phyloP scores from a whole-genome alignment of 2,329 filamentous ascomycete genomes.

The Pestalotiopsis sp. region DNA sequence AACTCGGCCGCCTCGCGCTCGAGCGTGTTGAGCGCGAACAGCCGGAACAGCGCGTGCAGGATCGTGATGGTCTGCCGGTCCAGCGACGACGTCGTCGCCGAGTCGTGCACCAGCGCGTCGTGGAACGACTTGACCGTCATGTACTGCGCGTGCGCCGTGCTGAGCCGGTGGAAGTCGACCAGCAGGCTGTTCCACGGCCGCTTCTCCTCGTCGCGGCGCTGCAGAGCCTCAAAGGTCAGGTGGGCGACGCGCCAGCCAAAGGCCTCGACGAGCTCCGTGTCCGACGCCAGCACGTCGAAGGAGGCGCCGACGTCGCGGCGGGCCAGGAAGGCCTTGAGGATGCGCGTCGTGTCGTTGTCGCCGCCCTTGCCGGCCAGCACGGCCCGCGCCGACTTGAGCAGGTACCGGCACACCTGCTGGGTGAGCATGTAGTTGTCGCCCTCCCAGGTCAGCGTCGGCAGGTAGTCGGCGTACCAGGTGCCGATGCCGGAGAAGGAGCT shows the following conservation, averaged over 20 bases:
- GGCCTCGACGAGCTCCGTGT: slow-evolving; percentile 71
- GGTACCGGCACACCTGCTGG: slow-evolving; percentile 77
- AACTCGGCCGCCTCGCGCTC: slow-evolving; percentile 73
- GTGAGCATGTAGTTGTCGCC: slow-evolving; percentile 85
- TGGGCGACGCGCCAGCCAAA: slow-evolving; percentile 77
- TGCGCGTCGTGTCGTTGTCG: slow-evolving; percentile 68
- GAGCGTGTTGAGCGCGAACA: slow-evolving; percentile 69
- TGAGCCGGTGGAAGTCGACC: slow-evolving; percentile 78
- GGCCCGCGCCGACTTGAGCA: slow-evolving; percentile 74
- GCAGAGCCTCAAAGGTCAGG: slow-evolving; percentile 75
- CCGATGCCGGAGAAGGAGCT: slow-evolving; percentile 77
- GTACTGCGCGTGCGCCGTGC: slow-evolving; percentile 76
- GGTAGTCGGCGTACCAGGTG: slow-evolving; percentile 74
- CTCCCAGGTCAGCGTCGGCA: slow-evolving; percentile 73
- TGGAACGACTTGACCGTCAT: slow-evolving; percentile 77
- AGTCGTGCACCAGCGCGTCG: slow-evolving; percentile 44
- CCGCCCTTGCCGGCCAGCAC: slow-evolving; percentile 66
- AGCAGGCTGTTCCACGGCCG: slow-evolving; percentile 77
- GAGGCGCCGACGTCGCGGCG: slow-evolving; percentile 72
- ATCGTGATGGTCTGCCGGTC: slow-evolving; percentile 60
- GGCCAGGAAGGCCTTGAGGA: slow-evolving; percentile 66
- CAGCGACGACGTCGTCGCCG: slow-evolving; percentile 51
- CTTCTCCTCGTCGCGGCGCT: slow-evolving; percentile 75
- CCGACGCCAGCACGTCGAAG: slow-evolving; percentile 73
- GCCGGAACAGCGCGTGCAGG: slow-evolving; percentile 78